Evolutionary conservation across 768 basidiomycete species (phyloP), one percentile per base, ranked within the genome.

Genomic region (Pilatotrama ljubarskyi): DNA sequence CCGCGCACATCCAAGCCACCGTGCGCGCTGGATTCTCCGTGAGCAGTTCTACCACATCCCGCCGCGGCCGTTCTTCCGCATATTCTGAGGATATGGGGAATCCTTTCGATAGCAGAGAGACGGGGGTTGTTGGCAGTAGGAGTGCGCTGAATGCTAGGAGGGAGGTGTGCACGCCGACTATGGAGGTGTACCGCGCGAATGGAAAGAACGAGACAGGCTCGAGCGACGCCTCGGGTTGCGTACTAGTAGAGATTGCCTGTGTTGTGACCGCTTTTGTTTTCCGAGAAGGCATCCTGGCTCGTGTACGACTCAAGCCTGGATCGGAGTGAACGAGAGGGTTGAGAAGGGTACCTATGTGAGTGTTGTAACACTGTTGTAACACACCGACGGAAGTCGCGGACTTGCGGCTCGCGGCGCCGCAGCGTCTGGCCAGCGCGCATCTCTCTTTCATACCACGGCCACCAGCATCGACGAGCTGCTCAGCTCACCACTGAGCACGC

Each of bases 121-220:
- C 75, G 2, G 78, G 76, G 17, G 80, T 82, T 50, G 81, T 82
- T n/a, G 91, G 91, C n/a, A 93, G 77, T 70, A 83, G 86, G 53
- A 93, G 76, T 0, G 82, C 82, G 13, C 80, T 78, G 71, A 91
- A 92, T 2, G 76, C 73, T 62, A 91, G 78, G 8, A 92, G 83
- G 15, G 82, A 78, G 1, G 82, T 78, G 68, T 88, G 87, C 7
- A 91, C 85, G 44, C 84, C 85, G 20, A 90, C 83, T 24, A 84
- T 73, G 29, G 88, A 86, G 56, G 82, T 80, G 74, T 90, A 91
- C 24, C 78, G 78, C 5, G 81, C 78, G 57, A 83, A 79, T 13
- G 86, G 83, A 62, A 83, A 82, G 53, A 62, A 72, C 18, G 59
- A 13, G 38, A 8, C 38, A n/a, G 46, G 7, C 20, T 47, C 55